phyloP scores from a whole-genome alignment of 2,329 filamentous ascomycete species.

The Botrytis byssoidea region DNA sequence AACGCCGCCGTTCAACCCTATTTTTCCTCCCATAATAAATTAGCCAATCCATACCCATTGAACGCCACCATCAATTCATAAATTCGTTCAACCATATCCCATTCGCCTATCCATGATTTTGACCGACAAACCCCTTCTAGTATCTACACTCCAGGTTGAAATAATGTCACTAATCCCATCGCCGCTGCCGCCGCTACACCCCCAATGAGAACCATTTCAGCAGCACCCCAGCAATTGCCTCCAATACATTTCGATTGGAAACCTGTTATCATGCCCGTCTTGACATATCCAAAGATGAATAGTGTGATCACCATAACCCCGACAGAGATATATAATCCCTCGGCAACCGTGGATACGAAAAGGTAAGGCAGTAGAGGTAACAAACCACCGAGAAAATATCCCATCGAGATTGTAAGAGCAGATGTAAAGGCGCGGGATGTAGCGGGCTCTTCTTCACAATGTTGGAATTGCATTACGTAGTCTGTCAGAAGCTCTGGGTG shows the following conservation, averaged over 20 bases:
- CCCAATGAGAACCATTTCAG: slow-evolving; percentile 45
- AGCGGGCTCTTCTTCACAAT: slow-evolving; percentile 36
- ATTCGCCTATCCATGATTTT: slow-evolving; percentile 16
- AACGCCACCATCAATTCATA: neutral
- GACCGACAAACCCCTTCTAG: neutral
- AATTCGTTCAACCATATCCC: slow-evolving; percentile 6
- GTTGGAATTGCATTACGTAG: slow-evolving; percentile 44
- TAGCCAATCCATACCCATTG: neutral
- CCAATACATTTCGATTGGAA: slow-evolving; percentile 35
- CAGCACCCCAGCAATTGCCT: slow-evolving; percentile 37
- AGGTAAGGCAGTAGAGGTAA: slow-evolving; percentile 58
- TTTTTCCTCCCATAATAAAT: neutral
- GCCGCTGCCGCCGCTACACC: slow-evolving; percentile 42
- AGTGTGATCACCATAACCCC: slow-evolving; percentile 59
- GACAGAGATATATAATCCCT: slow-evolving; percentile 57
- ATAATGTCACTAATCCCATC: slow-evolving; percentile 42
- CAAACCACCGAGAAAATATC: slow-evolving; percentile 57
- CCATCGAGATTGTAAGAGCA: slow-evolving; percentile 54
- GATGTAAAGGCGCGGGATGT: slow-evolving; percentile 41
- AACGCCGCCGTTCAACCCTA: slow-evolving; percentile 20
- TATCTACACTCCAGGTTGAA: slow-evolving; percentile 31
- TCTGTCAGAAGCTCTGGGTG: slow-evolving; percentile 37
- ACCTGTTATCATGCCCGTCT: slow-evolving; percentile 54
- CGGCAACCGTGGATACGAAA: slow-evolving; percentile 45
- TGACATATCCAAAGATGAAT: slow-evolving; percentile 63